Conservation (phyloP, 2,329 filamentous ascomycete genomes). For the Coleophoma eucalyptorum region DNA sequence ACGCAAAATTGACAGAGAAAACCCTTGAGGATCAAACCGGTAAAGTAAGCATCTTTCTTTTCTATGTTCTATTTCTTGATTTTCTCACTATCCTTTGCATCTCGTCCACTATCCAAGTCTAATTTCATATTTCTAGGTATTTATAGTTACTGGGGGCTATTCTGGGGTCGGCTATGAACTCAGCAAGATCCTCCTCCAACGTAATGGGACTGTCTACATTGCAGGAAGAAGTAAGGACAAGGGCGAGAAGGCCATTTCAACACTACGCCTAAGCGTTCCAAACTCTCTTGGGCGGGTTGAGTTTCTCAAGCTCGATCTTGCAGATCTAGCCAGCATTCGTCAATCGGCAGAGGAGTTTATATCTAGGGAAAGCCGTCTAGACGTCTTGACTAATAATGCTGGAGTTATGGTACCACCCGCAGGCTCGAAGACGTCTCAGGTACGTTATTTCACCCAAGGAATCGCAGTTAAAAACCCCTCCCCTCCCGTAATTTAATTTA, state of each 20-base stretch:
- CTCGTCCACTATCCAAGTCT: constrained; percentile 1
- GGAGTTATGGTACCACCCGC: constrained; percentile 29
- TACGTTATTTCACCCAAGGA: no score
- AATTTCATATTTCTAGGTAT: constrained; percentile 12
- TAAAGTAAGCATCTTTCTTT: constrained; percentile 14
- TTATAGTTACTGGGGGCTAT: constrained; percentile 28
- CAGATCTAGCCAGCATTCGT: constrained; percentile 32
- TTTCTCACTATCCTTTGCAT: neutral
- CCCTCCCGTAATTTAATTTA: no score
- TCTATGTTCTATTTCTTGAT: no score
- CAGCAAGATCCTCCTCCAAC: constrained; percentile 29
- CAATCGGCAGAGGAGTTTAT: constrained; percentile 28
- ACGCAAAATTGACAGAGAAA: no score
- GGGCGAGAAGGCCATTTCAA: constrained; percentile 29
- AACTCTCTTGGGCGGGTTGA: constrained; percentile 25
- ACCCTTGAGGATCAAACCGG: constrained; percentile 20
- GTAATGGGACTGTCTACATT: constrained; percentile 36
- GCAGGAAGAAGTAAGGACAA: constrained; percentile 35
- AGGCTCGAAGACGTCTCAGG: constrained; percentile 23
- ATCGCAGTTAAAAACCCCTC: no score
- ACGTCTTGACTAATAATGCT: constrained; percentile 34
- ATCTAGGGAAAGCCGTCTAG: constrained; percentile 25
- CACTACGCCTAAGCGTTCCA: constrained; percentile 24
- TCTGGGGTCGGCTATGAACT: constrained; percentile 33
- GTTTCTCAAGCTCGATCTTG: constrained; percentile 31